phyloP scores from a whole-genome alignment of 2,329 filamentous ascomycete genomes.

The Paradendryphiella salina region DNA sequence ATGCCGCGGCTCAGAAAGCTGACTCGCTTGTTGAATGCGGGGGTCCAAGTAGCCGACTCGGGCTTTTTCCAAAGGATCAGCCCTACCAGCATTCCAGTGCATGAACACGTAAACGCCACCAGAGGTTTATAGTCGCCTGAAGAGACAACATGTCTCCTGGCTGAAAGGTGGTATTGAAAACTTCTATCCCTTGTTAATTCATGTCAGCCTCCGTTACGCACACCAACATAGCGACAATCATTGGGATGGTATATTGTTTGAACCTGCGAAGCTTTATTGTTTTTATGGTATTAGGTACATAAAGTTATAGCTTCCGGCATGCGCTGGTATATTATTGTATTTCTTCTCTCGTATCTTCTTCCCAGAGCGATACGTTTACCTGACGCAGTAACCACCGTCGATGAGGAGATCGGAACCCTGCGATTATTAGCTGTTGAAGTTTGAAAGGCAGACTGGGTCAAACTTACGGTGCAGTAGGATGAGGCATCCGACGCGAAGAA shows the following conservation, averaged over 20 bases:
- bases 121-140: too few species aligned
- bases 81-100: neutral
- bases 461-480: slow-evolving; percentile 72
- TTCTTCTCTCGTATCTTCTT: slow-evolving; percentile 14
- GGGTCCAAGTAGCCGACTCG: slow-evolving; percentile 6
- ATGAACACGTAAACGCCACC: neutral
- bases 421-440: slow-evolving; percentile 20
- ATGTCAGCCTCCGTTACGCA: too few species aligned
- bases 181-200: too few species aligned
- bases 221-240: too few species aligned
- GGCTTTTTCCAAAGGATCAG: neutral
- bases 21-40: slow-evolving; percentile 9
- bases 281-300: slow-evolving; percentile 21
- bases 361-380: slow-evolving; percentile 36
- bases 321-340: slow-evolving; percentile 16
- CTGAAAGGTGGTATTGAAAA: too few species aligned
- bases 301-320: slow-evolving; percentile 18
- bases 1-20: slow-evolving; percentile 18
- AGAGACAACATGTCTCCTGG: too few species aligned
- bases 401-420: slow-evolving; percentile 68
- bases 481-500: slow-evolving; percentile 81
- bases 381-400: slow-evolving; percentile 70
- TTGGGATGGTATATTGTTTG: neutral
- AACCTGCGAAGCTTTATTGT: slow-evolving; percentile 23
- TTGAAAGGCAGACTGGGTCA: neutral